Percentiles rank a stretch among this genome's conserved stretches.
Evolutionary conservation across 1,139 yeast genomes (phyloP).

Genomic region (Sugiyamaella paludigena): DNA sequence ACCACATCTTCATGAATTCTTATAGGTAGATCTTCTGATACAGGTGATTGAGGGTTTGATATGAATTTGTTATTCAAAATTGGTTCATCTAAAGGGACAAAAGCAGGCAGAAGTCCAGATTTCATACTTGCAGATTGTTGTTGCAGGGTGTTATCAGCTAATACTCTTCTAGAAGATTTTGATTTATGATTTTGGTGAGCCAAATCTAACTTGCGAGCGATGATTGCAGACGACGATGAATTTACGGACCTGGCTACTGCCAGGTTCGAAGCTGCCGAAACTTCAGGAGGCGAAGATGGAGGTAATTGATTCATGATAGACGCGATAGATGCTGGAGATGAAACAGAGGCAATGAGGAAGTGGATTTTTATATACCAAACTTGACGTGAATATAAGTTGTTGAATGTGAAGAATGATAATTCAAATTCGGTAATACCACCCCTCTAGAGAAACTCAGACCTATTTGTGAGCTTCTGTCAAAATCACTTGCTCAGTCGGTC

Average conservation of each 20-base stretch:
- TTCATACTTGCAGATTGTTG: not conserved
- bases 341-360: too few relatives aligned
- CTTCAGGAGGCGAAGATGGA: slow-evolving; percentile 24
- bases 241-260: not conserved
- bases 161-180: not conserved
- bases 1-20: slow-evolving; percentile 21
- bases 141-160: not conserved
- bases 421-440: too few relatives aligned
- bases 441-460: too few relatives aligned
- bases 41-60: not conserved
- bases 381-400: too few relatives aligned
- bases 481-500: too few relatives aligned
- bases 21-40: slow-evolving; percentile 11
- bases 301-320: slow-evolving; percentile 16
- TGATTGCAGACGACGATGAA: not conserved
- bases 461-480: too few relatives aligned
- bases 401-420: too few relatives aligned
- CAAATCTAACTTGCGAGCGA: slow-evolving; percentile 5
- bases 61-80: not conserved
- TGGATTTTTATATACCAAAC: too few relatives aligned
- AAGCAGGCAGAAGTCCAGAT: slow-evolving; percentile 26
- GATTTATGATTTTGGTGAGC: slow-evolving; percentile 7
- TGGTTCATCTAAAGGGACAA: slow-evolving; percentile 19
- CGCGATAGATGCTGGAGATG: not conserved
- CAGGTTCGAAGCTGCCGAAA: not conserved